phyloP scores from a whole-genome alignment of 164 flowering plant genomes.

The Tetracentron sinense region DNA sequence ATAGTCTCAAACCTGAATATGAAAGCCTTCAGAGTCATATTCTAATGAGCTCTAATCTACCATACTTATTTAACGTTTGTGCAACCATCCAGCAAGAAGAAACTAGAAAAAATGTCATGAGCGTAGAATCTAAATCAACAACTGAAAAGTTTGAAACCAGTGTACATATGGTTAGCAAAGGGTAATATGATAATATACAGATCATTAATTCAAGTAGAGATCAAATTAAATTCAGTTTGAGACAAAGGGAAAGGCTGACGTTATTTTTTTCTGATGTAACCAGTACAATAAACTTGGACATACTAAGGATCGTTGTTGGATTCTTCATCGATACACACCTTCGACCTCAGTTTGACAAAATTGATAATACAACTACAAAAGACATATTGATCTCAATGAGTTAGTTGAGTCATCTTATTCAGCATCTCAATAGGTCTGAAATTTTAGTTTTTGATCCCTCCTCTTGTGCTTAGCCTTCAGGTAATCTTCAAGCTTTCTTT shows the following conservation, averaged over 20 bases:
- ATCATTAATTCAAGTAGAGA: no score
- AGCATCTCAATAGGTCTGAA: no score
- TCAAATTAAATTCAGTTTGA: no score
- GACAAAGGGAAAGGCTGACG: no score
- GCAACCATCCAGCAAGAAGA: not conserved
- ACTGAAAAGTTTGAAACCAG: not conserved
- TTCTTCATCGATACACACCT: no score
- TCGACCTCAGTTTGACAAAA: no score
- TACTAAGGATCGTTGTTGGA: no score
- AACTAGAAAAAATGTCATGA: not conserved
- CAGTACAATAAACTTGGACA: no score
- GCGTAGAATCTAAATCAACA: not conserved
- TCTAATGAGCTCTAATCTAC: not conserved
- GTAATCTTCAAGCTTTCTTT: slow-evolving; percentile 1
- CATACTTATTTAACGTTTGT: not conserved
- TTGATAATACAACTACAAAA: no score
- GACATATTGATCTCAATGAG: no score
- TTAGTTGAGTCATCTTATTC: not conserved
- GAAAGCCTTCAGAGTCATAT: not conserved
- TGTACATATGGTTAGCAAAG: not conserved
- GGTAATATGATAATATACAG: not conserved
- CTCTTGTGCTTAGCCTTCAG: not conserved
- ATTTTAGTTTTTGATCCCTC: not conserved
- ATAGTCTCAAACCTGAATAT: not conserved
- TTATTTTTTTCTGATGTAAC: no score